Evolutionary conservation across 805 yeast species (phyloP).

Genomic region (Blastobotrys peoriensis): DNA sequence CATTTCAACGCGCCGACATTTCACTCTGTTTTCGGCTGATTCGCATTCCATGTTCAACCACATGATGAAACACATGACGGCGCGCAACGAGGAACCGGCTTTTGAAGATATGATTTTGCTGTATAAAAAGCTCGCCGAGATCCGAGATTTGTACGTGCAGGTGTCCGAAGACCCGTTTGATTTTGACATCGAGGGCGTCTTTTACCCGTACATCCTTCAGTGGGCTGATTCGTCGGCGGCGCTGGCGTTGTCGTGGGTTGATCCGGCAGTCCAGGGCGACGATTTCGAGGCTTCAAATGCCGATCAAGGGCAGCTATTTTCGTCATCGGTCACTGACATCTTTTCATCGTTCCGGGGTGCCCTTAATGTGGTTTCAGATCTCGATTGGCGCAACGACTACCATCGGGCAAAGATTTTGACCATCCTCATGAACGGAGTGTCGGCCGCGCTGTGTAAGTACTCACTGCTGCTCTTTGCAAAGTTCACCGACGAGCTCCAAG

Average conservation of each 20-base stretch:
- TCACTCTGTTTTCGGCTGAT: slow-evolving; percentile 29
- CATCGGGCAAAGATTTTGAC: slow-evolving; percentile 63
- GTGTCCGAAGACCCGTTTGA: slow-evolving; percentile 38
- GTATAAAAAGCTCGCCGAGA: slow-evolving; percentile 46
- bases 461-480: slow-evolving; percentile 21
- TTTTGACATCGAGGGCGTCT: slow-evolving; percentile 51
- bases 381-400: slow-evolving; percentile 60
- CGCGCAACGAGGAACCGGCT: slow-evolving; percentile 26
- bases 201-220: slow-evolving; percentile 41
- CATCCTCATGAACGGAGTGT: slow-evolving; percentile 52
- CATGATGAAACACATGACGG: slow-evolving; percentile 21
- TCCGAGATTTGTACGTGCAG: slow-evolving; percentile 46
- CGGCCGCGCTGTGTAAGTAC: slow-evolving; percentile 47
- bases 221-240: slow-evolving; percentile 41
- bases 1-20: slow-evolving; percentile 28
- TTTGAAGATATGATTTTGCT: slow-evolving; percentile 54
- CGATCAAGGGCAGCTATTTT: slow-evolving; percentile 32
- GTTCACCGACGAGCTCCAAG: slow-evolving; percentile 22
- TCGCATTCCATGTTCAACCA: slow-evolving; percentile 30
- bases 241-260: slow-evolving; percentile 43
- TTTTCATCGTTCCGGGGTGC: slow-evolving; percentile 57
- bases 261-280: slow-evolving; percentile 54
- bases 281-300: slow-evolving; percentile 46
- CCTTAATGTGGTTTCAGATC: slow-evolving; percentile 47
- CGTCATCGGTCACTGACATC: slow-evolving; percentile 62